phyloP scores from a whole-genome alignment of 345 rosid species.

The Aquilaria sinensis region DNA sequence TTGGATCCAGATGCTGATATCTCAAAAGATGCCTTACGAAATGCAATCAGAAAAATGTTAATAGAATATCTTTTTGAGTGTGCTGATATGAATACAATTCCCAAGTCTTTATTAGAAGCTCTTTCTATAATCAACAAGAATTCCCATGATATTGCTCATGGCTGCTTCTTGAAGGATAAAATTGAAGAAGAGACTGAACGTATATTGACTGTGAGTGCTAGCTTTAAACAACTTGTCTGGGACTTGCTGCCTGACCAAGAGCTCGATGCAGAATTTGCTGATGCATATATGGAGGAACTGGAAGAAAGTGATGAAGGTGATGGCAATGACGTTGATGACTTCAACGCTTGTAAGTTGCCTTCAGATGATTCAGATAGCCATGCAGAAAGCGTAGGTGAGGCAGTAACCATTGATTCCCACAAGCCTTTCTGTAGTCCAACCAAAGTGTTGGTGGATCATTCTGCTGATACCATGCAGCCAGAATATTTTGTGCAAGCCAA shows the following conservation, averaged over 20 bases:
- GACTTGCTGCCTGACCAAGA: constrained; percentile 50
- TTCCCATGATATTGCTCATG: constrained; percentile 20
- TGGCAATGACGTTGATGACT: constrained; percentile 10
- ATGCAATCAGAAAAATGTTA: constrained; percentile 48
- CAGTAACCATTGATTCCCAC: constrained; percentile 16
- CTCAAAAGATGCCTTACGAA: constrained; percentile 35
- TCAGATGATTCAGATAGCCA: constrained; percentile 27
- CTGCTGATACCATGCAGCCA: constrained; percentile 1
- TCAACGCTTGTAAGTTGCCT: constrained; percentile 16
- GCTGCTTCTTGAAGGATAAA: constrained; percentile 33
- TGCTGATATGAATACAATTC: constrained; percentile 53
- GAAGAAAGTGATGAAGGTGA: constrained; percentile 53
- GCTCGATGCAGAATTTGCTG: constrained; percentile 49
- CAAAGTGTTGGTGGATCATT: neutral
- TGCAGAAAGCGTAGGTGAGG: constrained; percentile 57
- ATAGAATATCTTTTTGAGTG: constrained; percentile 71
- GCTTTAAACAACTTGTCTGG: constrained; percentile 53
- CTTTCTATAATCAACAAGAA: constrained; percentile 53
- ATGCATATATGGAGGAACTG: constrained; percentile 73
- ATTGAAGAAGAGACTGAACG: constrained; percentile 65
- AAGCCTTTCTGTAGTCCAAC: neutral
- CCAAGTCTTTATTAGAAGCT: constrained; percentile 49
- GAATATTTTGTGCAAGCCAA: neutral
- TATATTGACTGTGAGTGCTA: constrained; percentile 66
- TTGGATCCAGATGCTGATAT: constrained; percentile 48